phyloP scores from a whole-genome alignment of 1,284 basidiomycete genomes.

The Pholiota adiposa region DNA sequence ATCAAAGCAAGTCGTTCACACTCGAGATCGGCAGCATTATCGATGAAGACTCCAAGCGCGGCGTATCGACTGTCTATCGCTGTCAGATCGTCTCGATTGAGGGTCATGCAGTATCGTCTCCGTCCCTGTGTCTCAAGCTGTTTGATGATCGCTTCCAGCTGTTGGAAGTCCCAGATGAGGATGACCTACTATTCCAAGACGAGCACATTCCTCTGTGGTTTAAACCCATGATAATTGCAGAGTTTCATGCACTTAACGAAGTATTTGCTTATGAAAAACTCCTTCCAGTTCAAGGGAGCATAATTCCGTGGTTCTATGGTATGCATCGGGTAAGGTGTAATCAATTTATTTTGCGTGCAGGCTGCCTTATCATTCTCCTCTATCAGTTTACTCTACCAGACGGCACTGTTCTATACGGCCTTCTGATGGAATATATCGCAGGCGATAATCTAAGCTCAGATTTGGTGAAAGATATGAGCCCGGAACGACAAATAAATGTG shows the following conservation, averaged over 20 bases:
- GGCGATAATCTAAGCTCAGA: constrained; percentile 17
- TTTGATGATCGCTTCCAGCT: constrained; percentile 27
- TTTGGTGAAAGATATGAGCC: constrained; percentile 3
- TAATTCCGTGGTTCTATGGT: constrained; percentile 32
- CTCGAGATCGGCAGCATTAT: constrained; percentile 17
- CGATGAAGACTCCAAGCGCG: constrained; percentile 12
- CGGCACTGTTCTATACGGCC: constrained; percentile 18
- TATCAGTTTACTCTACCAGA: constrained; percentile 21
- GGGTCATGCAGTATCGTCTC: constrained; percentile 12
- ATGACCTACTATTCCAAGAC: constrained; percentile 8
- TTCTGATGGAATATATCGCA: constrained; percentile 24
- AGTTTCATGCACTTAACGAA: constrained; percentile 21
- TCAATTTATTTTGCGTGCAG: too few relatives aligned
- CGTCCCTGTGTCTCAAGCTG: constrained; percentile 25
- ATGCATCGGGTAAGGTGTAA: constrained; percentile 22
- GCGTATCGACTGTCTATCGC: constrained; percentile 23
- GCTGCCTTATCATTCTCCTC: background rate
- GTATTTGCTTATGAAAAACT: constrained; percentile 26
- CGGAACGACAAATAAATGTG: constrained; percentile 71
- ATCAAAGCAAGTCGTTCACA: constrained; percentile 16
- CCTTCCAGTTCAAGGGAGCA: constrained; percentile 22
- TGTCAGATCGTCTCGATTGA: constrained; percentile 27
- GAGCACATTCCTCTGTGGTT: constrained; percentile 11
- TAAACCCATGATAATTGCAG: constrained; percentile 15
- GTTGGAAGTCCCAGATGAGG: constrained; percentile 10